phyloP scores from a whole-genome alignment of 805 yeast genomes.

The Barnettozyma vustinii region DNA sequence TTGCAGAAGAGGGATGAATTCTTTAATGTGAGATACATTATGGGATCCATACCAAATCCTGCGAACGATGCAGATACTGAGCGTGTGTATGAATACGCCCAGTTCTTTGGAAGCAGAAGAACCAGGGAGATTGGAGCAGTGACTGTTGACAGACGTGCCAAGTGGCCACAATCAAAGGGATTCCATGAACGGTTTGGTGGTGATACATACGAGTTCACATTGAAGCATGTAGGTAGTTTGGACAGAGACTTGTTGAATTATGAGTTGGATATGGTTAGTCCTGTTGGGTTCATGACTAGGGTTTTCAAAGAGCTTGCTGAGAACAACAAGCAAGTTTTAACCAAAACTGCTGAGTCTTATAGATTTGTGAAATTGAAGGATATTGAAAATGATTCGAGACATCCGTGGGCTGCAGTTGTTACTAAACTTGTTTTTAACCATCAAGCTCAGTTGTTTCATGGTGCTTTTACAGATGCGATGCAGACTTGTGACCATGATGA shows the following conservation, averaged over 20 bases:
- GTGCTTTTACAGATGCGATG: constrained; percentile 1
- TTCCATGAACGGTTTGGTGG: not conserved
- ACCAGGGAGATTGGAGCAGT: constrained; percentile 7
- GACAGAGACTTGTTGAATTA: constrained; percentile 5
- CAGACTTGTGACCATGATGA: constrained; percentile 4
- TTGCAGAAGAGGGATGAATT: not conserved
- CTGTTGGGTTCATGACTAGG: not conserved
- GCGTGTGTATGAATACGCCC: constrained; percentile 5
- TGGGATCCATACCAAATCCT: constrained; percentile 1
- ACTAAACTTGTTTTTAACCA: constrained; percentile 1
- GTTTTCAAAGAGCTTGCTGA: not conserved
- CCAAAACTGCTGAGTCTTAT: not conserved
- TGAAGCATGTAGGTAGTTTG: constrained; percentile 7
- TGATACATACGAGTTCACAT: constrained; percentile 2
- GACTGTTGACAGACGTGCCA: constrained; percentile 2
- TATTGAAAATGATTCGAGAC: not conserved
- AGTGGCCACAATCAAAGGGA: not conserved
- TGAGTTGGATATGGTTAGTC: not conserved
- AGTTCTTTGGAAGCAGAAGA: constrained; percentile 6
- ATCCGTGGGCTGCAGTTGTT: not conserved
- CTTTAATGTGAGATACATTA: constrained; percentile 3
- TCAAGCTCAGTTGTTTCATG: not conserved
- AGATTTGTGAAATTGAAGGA: not conserved
- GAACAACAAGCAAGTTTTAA: not conserved
- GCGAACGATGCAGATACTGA: not conserved